Evolutionary conservation across 192 early-diverging fungal species (phyloP), one percentile per base, ranked within the genome.

Genomic region (Coemansia sp.): DNA sequence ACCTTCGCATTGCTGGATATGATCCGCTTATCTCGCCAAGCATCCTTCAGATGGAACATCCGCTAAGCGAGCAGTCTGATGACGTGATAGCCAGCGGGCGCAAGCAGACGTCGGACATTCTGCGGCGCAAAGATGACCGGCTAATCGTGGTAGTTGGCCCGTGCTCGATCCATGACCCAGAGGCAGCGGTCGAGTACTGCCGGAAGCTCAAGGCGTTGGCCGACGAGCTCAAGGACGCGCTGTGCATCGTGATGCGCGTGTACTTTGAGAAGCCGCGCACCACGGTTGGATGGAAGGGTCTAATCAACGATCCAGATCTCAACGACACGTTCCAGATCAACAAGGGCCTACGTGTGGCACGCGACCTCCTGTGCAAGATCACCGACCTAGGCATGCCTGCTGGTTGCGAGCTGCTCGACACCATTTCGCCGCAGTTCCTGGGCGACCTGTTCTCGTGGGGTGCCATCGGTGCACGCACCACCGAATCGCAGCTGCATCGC

Each of bases 241-340:
- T 98, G 57, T 74, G 90, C 39, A 91, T 98, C 63, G 84, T 98
- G 57, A 98, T 98, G 96, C 87, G 96, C 33, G 87, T 91, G 64
- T 98, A 98, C 88, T 97, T 98, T 89, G 96, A 98, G 71, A 98
- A 98, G 83, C 96, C 96, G 39, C 84, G 96, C 64, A 97, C 96
- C 2, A 97, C 95, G 9, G 94, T 97, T 52, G 96, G 91, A 16
- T 92, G 89, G 92, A 91, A 91, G 79, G 91, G 91, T 31, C 76
- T 93, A 57, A 93, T 93, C 76, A 92, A 92, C 67, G 91, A 92
- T 62, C 89, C 90, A 10, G 86, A 89, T 60, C 86, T 90, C 60
- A 81, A 90, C 68, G 88, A 84, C 64, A 91, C 86, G 71, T 98
- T 91, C 86, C 82, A 93, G 58, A 97, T 98, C 86, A 98, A 98